phyloP scores from a whole-genome alignment of 2,329 filamentous ascomycete species.

The Fusarium graminum region DNA sequence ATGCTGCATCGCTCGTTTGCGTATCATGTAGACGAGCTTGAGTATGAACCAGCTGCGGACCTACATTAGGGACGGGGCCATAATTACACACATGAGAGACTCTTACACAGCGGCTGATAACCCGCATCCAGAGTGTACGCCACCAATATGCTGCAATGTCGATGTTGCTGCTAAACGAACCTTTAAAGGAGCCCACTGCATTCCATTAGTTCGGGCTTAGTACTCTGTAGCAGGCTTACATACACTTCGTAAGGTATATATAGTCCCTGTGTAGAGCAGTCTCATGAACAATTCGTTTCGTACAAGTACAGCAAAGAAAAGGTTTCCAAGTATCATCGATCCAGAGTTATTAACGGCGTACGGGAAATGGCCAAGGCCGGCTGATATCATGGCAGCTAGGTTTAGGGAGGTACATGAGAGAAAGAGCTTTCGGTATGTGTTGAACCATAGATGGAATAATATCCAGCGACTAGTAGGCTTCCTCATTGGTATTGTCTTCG shows the following conservation, averaged over 20 bases:
- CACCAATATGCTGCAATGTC: slow-evolving; percentile 9
- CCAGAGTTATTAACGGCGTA: slow-evolving; percentile 1
- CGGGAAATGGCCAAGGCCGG: neutral
- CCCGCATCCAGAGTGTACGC: slow-evolving; percentile 1
- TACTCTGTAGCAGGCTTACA: accelerated
- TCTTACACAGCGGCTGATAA: slow-evolving; percentile 3
- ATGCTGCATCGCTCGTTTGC: neutral
- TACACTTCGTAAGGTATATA: slow-evolving; percentile 4
- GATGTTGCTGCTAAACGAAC: neutral
- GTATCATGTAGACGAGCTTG: slow-evolving; percentile 2
- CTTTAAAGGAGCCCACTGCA: neutral
- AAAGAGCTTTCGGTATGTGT: slow-evolving; percentile 6
- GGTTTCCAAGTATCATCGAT: slow-evolving; percentile 5
- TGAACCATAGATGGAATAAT: slow-evolving; percentile 9
- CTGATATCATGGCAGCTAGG: neutral
- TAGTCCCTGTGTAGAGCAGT: neutral
- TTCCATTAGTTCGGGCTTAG: neutral
- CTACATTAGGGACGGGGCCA: accelerated
- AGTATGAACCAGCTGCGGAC: slow-evolving; percentile 3
- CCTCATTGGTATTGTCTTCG: neutral
- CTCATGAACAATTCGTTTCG: slow-evolving; percentile 7
- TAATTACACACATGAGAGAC: accelerated
- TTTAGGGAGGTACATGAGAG: neutral
- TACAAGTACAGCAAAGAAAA: slow-evolving; percentile 3
- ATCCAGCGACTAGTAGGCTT: neutral